Percentiles rank a stretch among this genome's conserved stretches.
These are phyloP conservation scores for Debaryomyces singareniensis DNA, from an alignment of 1,139 yeast genomes.

Conservation along the genomic window DNA sequence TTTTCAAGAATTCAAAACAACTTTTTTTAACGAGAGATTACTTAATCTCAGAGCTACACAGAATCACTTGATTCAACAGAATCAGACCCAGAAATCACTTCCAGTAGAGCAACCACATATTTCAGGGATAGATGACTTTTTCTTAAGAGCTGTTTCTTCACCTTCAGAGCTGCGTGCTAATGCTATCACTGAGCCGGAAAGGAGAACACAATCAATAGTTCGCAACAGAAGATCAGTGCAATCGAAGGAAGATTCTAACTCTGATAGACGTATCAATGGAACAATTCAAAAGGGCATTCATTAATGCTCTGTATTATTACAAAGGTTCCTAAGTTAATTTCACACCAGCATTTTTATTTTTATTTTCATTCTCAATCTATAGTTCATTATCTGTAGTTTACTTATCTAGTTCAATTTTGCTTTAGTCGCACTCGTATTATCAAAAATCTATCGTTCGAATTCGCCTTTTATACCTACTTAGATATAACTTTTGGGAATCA, in stretches of 20 bases:
- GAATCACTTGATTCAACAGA: constrained; percentile 15
- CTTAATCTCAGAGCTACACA: constrained; percentile 26
- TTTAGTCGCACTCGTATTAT: no score
- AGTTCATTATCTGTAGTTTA: no score
- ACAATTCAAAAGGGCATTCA: constrained; percentile 2
- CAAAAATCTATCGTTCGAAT: no score
- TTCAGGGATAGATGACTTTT: constrained; percentile 30
- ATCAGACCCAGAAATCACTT: constrained; percentile 9
- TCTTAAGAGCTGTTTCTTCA: constrained; percentile 14
- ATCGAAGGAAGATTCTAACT: constrained; percentile 1
- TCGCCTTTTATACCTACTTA: no score
- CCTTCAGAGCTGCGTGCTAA: constrained; percentile 2
- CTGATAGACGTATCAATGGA: constrained; percentile 2
- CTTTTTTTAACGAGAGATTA: constrained; percentile 46
- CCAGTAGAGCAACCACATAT: constrained; percentile 11
- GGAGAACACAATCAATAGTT: not conserved
- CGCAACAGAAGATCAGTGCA: not conserved
- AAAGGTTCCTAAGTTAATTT: no score
- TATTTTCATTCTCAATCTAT: no score
- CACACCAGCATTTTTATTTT: no score
- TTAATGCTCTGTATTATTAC: no score
- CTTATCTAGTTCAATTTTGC: no score
- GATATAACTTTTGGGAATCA: no score
- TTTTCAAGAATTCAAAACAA: constrained; percentile 44
- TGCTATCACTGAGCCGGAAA: not conserved